Evolutionary conservation across 352 stramenopile genomes (phyloP).

Genomic region (Globisporangium megalacanthum): DNA sequence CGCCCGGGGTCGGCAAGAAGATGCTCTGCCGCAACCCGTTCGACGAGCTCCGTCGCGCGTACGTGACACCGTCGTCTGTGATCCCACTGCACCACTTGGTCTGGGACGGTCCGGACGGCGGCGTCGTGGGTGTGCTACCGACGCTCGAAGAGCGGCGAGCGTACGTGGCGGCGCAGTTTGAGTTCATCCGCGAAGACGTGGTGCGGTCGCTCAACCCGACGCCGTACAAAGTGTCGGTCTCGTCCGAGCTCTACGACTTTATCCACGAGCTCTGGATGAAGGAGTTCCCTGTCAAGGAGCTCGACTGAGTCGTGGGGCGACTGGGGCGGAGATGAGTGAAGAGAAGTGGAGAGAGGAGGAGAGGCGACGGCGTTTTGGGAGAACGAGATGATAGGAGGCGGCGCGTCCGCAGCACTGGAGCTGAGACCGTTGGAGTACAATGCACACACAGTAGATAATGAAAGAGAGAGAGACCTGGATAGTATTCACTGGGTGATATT

Average conservation of each 20-base stretch:
- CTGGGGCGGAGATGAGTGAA: slow-evolving; percentile 19
- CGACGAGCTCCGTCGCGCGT: slow-evolving; percentile 91
- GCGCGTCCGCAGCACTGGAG: no score
- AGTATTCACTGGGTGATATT: neutral
- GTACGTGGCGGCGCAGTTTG: slow-evolving; percentile 91
- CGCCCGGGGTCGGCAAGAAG: slow-evolving; percentile 78
- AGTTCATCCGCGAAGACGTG: slow-evolving; percentile 92
- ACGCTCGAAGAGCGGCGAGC: slow-evolving; percentile 73
- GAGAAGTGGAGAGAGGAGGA: neutral
- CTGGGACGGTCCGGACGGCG: slow-evolving; percentile 86
- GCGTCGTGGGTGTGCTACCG: slow-evolving; percentile 56
- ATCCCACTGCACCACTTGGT: slow-evolving; percentile 88
- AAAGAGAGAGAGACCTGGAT: neutral
- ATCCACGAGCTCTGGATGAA: slow-evolving; percentile 96
- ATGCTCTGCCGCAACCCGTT: slow-evolving; percentile 96
- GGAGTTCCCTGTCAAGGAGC: slow-evolving; percentile 82
- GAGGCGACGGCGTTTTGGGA: neutral
- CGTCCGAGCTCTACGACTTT: slow-evolving; percentile 86
- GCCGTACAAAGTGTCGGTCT: slow-evolving; percentile 93
- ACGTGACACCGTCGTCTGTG: slow-evolving; percentile 90
- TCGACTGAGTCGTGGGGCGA: slow-evolving; percentile 24
- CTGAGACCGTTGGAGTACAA: no score
- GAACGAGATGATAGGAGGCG: neutral
- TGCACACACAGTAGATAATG: no score
- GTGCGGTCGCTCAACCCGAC: slow-evolving; percentile 95